Evolutionary conservation across 2,329 filamentous ascomycete species (phyloP), one percentile per base, ranked within the genome.

Genomic region (Stylonectria norvegica): DNA sequence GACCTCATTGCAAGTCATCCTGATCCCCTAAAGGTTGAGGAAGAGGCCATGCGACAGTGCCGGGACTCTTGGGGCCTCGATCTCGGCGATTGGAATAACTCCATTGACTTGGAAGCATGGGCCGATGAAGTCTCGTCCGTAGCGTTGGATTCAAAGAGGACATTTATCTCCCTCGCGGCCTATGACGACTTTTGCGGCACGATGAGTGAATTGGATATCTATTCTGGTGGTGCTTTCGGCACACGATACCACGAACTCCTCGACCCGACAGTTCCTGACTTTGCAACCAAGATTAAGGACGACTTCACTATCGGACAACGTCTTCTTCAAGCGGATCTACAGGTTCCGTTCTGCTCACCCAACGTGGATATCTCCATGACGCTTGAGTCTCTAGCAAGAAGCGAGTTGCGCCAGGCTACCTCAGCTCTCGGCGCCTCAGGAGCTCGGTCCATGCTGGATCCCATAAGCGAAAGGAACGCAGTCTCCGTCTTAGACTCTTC

Each of bases 51-150:
- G 46, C 71, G 74, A 30, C 80, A 89, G 60, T 64, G 73, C 1
- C 85, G 84, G 74, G 69, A 81, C 23, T 76, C 79, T 45, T 91
- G 87, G 83, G 66, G 70, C 15, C 61, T 89, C 20, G 81, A 83
- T 53, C 58, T 82, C 16, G 74, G 75, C 12, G 73, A 83, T 42
- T 82, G 79, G 68, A 68, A 71, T 53, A 63, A 65, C 34, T 66
- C 62, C 16, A 47, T 66, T 17, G 61, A 68, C 30, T 47, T 76
- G 37, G 38, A 54, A 2, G 49, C 57, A 1, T 74, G 71, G 65
- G 64, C 67, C 5, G 40, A 58, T 2, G 49, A 52, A 17, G 34
- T 65, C 3, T 47, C 44, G 22, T 32, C 34, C 14, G 20, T 23
- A 7, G 40, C 6, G 18, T 43, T 16, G 17, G 30, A 49, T 40